Evolutionary conservation across 176 grass and related monocot genomes (phyloP), one percentile per base, ranked within the genome.

Genomic region (Guadua angustifolia): DNA sequence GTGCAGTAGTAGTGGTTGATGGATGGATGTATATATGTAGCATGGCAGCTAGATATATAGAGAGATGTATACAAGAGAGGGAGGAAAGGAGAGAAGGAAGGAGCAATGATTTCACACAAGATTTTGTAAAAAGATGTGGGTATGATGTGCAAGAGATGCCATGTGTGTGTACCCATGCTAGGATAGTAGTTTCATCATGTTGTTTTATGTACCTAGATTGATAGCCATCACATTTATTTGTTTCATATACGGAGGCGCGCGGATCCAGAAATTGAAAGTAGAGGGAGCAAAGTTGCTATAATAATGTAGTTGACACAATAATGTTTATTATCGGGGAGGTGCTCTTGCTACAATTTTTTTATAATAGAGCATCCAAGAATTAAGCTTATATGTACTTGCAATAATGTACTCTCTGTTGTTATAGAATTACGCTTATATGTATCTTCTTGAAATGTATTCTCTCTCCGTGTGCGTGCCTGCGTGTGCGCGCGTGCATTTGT

Each of bases 101-200:
- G 46, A 49, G 60, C 79, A 90, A 83, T 83, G 79, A 87, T 90
- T 86, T 36, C 68, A 53, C 50, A 57, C 73, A 90, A 83, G 79
- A 87, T 90, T 83, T 64, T 79, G 74, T 74, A 51, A 83, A 87
- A 90, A 83, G 88, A 74, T 90, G 67, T 29, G 51, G 64, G 84
- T 73, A 82, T 82, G 39, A 82, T 85, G 82, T 72, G 72, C 83
- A 79, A 73, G 79, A 64, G 83, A 86, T 78, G 67, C 67, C 73
- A 79, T 63, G 55, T 69, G 45, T 85, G 73, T 90, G 84, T 79
- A 44, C 16, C 84, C 74, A 60, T 86, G 68, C 73, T 83, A 90
- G 72, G 25, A 21, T 66, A 71, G 58, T 86, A 72, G 83, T 66
- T 82, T 26, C 83, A 89, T 89, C 71, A 84, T 87, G 70, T 39